phyloP scores from a whole-genome alignment of 768 basidiomycete species.

The Gymnopilus junonius region DNA sequence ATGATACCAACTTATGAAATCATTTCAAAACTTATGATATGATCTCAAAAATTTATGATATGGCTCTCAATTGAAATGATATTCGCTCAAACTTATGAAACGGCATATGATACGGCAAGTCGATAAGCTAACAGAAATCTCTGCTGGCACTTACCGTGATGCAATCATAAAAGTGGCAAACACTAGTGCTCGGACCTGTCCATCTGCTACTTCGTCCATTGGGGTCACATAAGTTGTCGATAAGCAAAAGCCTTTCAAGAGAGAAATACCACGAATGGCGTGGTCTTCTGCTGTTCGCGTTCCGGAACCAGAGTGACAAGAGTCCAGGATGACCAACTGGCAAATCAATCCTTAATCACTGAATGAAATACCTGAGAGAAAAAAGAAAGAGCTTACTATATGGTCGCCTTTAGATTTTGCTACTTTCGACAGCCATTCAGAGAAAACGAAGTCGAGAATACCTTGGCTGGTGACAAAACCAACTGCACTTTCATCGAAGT shows the following conservation, averaged over 20 bases:
- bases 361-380: background rate
- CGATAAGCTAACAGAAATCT: too few relatives aligned
- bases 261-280: background rate
- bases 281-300: background rate
- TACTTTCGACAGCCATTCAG: conserved; percentile 44
- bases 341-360: background rate
- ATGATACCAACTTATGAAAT: too few relatives aligned
- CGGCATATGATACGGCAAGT: too few relatives aligned
- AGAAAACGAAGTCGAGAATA: background rate
- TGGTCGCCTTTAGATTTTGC: conserved; percentile 59
- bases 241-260: background rate
- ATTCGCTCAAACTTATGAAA: too few relatives aligned
- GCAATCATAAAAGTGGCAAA: too few relatives aligned
- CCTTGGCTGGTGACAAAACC: background rate
- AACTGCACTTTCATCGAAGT: background rate
- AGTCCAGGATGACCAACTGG: conserved; percentile 18
- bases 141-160: too few relatives aligned
- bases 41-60: too few relatives aligned
- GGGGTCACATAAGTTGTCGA: too few relatives aligned
- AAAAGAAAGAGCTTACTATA: conserved; percentile 29
- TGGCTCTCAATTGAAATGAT: too few relatives aligned
- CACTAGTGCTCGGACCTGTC: too few relatives aligned
- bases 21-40: too few relatives aligned
- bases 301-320: conserved; percentile 11
- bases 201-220: background rate